Percentiles rank a stretch among this genome's conserved stretches.
Evolutionary conservation across 805 yeast species (phyloP).

Genomic region (Teunomyces pallodes): DNA sequence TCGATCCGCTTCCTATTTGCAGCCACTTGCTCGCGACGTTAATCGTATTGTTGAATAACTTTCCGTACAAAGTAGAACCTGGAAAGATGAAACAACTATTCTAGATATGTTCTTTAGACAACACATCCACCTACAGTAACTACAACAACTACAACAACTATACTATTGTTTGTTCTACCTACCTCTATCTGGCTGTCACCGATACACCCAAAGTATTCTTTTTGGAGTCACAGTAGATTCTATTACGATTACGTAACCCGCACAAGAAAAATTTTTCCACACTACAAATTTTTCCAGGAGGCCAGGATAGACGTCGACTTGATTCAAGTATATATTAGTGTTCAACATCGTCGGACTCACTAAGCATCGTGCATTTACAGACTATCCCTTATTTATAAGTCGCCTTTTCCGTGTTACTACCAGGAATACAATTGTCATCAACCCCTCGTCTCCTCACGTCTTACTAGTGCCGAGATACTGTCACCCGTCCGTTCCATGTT

Average conservation of each 20-base stretch:
- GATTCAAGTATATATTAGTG: neutral
- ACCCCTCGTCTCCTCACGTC: neutral
- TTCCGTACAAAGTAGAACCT: neutral
- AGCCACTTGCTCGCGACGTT: constrained; percentile 11
- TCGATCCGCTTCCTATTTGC: constrained; percentile 12
- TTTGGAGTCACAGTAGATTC: too few relatives aligned
- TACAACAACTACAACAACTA: neutral
- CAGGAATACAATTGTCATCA: neutral
- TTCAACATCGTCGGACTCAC: neutral
- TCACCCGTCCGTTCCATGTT: constrained; percentile 5
- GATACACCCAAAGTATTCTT: too few relatives aligned
- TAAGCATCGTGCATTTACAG: neutral
- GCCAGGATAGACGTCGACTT: neutral
- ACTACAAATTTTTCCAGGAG: constrained; percentile 3
- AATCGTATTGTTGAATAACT: constrained; percentile 4
- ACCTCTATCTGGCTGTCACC: neutral
- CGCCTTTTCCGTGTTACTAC: neutral
- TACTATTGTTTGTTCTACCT: neutral
- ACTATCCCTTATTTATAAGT: neutral
- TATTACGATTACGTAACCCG: neutral
- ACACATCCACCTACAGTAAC: neutral
- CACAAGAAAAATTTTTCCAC: constrained; percentile 1
- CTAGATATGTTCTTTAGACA: neutral
- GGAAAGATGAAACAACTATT: neutral
- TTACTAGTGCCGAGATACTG: neutral